These are phyloP conservation scores for Populus simonii DNA, from an alignment of 345 rosid genomes.

Conservation along the genomic window DNA sequence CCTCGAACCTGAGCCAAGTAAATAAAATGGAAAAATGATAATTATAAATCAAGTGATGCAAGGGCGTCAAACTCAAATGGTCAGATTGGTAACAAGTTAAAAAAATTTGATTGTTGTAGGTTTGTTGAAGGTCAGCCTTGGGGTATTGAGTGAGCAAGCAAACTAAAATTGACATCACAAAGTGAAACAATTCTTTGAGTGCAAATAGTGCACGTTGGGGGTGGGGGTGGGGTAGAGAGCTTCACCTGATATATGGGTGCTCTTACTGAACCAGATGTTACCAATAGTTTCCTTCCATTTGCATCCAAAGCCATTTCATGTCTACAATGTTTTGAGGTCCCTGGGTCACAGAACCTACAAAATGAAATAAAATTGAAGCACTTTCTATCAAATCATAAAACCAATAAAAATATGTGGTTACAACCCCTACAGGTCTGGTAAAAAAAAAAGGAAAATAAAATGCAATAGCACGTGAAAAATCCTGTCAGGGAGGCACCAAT, in stretches of 20 bases:
- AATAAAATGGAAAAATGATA: neutral
- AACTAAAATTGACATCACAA: too few species aligned
- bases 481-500: neutral
- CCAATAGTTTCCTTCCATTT: slow-evolving; percentile 45
- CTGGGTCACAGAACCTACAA: slow-evolving; percentile 36
- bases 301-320: slow-evolving; percentile 71
- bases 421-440: too few species aligned
- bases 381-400: neutral
- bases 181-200: neutral
- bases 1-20: slow-evolving; percentile 45
- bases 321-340: slow-evolving; percentile 33
- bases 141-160: too few species aligned
- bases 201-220: neutral
- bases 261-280: slow-evolving; percentile 54
- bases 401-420: neutral
- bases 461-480: neutral
- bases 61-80: neutral
- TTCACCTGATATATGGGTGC: slow-evolving; percentile 63
- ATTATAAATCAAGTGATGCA: neutral
- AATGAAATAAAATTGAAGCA: neutral
- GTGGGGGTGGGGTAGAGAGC: neutral
- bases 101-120: too few species aligned
- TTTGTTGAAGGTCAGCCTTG: too few species aligned
- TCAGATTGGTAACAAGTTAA: too few species aligned
- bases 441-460: neutral